These are phyloP conservation scores for Paspalum vaginatum DNA, from an alignment of 176 grass and related monocot species.

Conservation along the genomic window DNA sequence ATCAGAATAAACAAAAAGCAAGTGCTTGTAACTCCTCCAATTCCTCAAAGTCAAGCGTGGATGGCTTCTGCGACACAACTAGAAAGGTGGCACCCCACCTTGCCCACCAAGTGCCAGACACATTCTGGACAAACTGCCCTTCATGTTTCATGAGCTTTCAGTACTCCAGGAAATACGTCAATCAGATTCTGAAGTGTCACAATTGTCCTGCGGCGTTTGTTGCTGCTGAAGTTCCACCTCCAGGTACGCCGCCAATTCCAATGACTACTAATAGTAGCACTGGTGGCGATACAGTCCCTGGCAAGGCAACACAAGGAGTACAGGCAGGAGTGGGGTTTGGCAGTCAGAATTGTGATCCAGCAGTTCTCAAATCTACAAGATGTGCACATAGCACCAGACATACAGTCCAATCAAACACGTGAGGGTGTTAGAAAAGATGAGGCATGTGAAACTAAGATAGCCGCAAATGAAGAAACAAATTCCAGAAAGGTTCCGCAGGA, in stretches of 20 bases:
- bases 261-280: constrained; percentile 9
- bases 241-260: constrained; percentile 5
- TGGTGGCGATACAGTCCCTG: constrained; percentile 27
- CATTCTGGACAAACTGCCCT: constrained; percentile 74
- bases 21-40: not conserved
- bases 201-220: constrained; percentile 39
- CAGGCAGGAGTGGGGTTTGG: constrained; percentile 38
- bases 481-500: constrained; percentile 14
- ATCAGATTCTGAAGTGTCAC: constrained; percentile 38
- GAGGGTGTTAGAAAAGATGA: constrained; percentile 37
- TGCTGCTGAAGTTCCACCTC: constrained; percentile 48
- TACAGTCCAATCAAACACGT: constrained; percentile 46
- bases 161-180: constrained; percentile 48
- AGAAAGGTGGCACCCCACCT: constrained; percentile 19
- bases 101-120: not conserved
- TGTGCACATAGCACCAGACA: constrained; percentile 29
- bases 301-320: constrained; percentile 1
- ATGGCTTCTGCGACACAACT: not conserved
- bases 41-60: constrained; percentile 13
- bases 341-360: constrained; percentile 26
- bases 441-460: constrained; percentile 16
- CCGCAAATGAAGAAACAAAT: constrained; percentile 33
- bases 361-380: constrained; percentile 33
- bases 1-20: constrained; percentile 29
- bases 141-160: constrained; percentile 45